Base-by-base conservation (phyloP, 1,284 basidiomycete species). In the Coriolopsis trogii region DNA sequence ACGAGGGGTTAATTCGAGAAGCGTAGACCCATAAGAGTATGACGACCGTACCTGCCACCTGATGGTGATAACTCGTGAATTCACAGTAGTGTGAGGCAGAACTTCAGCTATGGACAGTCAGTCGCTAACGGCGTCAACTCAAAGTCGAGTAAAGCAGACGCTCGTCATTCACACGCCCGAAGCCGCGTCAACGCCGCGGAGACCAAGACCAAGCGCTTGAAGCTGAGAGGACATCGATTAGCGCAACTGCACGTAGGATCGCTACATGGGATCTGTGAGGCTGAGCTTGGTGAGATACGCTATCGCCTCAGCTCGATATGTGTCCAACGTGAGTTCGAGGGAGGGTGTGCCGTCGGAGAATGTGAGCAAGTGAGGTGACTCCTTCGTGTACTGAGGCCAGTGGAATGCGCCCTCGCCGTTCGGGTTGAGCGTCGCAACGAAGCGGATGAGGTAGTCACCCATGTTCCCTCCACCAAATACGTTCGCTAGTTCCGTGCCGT, bases 331-430 rank as follows among this genome's bases (percentile, higher is more conserved):
- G 39, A 78, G 63, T 1, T 55, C 44, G 25, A 72, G 63, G 3
- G 66, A 60, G 18, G 71, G 53, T 4, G 68, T 29, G 0, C 70
- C 74, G 56, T 82, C 80, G n/a, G 67, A 57, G 64, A 82, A 76
- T 6, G 73, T 73, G 41, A 82, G 54, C 41, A 80, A 61, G 21
- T 71, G 69, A 4, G 73, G 73, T 12, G 67, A 63, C 0, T 51
- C 47, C 1, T 64, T 58, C 4, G 71, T 68, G 50, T 81, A 84
- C 33, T 70, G 65, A 1, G 82, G 81, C 82, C 81, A 84, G 8
- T 62, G 58, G 34, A 66, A 31, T 3, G 67, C 65, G 0, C 63
- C 64, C 16, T 60, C 63, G 1, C 73, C 70, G 39, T 82, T 83
- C 1, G 56, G 38, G n/a, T 59, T 31, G 2, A 57, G 42, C 4